Percentiles rank a stretch among this genome's conserved stretches.
These are phyloP conservation scores for Silene conica DNA, from an alignment of 148 eudicot genomes.

Conservation along the genomic window DNA sequence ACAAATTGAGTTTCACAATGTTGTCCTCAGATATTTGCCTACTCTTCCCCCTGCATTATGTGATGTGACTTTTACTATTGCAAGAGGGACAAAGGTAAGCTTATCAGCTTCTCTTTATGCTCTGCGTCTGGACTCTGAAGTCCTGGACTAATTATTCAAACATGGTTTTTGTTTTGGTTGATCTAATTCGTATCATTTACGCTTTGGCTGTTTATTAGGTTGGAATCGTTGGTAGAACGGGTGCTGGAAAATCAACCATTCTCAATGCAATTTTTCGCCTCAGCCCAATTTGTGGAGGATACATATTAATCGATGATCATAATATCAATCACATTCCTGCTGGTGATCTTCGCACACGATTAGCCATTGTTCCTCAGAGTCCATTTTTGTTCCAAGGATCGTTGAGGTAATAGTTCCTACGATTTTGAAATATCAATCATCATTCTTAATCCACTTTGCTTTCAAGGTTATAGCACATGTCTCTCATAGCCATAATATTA, in stretches of 20 bases:
- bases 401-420: conserved; percentile 45
- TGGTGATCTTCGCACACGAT: conserved; percentile 66
- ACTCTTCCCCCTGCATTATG: conserved; percentile 72
- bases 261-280: conserved; percentile 89
- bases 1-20: conserved; percentile 69
- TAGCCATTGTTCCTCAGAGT: conserved; percentile 89
- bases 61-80: conserved; percentile 58
- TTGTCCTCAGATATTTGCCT: conserved; percentile 76
- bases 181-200: not conserved
- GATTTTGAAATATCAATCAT: not conserved
- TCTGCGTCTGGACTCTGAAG: not conserved
- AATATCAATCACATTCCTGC: conserved; percentile 47
- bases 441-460: not conserved
- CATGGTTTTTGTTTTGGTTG: too few species aligned
- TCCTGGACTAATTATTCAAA: not conserved
- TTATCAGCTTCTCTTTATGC: not conserved
- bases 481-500: not conserved
- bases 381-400: conserved; percentile 96
- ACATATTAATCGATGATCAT: conserved; percentile 62
- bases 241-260: conserved; percentile 96
- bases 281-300: conserved; percentile 63
- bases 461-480: not conserved
- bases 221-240: conserved; percentile 95
- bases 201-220: conserved; percentile 40
- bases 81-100: conserved; percentile 72